Base-by-base conservation (phyloP, 2,329 filamentous ascomycete species). In the Trichoderma lentiforme region DNA sequence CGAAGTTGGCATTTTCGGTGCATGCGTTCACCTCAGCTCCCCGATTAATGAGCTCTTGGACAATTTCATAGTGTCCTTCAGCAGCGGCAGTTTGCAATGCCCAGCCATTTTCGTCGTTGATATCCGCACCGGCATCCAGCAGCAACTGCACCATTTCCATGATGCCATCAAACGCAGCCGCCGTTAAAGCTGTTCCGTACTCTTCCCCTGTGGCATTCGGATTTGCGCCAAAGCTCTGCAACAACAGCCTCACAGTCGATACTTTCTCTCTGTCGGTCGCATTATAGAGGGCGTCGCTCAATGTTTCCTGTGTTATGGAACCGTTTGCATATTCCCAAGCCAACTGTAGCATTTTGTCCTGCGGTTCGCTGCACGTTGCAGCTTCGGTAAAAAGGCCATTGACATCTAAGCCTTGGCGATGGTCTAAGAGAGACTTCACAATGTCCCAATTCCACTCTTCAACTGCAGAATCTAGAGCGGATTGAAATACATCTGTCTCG, bases 251-350 rank as follows among this genome's bases (percentile, higher is more conserved):
- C 2, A 84, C 82, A 0, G 81, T 83, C 0, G 76, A 76, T 9
- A 75, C 74, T 30, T 82, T 83, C 72, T 84, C 81, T 39, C 73
- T 74, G 53, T 84, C 83, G 0, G 82, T 83, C 1, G 83, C 82
- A 18, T 82, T 72, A 26, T 83, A 84, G 3, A 84, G 74, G 2
- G 80, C 80, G 1, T 79, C 36, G 43, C 80, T 78, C 6, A 83
- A 74, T 1, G 73, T 79, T 32, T 81, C 75, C 2, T 75, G 39
- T 0, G 77, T 79, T 8, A 84, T 81, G 0, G 71, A 75, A 0
- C 81, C 80, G 12, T 77, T 71, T 0, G 81, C 76, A 64, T 84
- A 83, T 11, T 80, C 76, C 82, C 82, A 84, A 32, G 81, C 76
- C 9, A 78, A 75, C 58, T 80, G 78, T 3, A 84, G 74, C 15